A percentile compares a stretch with the other conserved stretches of the same genome.
These are phyloP conservation scores for Saccharomyces uvarum DNA, from an alignment of 1,139 yeast species.

Conservation along the genomic window DNA sequence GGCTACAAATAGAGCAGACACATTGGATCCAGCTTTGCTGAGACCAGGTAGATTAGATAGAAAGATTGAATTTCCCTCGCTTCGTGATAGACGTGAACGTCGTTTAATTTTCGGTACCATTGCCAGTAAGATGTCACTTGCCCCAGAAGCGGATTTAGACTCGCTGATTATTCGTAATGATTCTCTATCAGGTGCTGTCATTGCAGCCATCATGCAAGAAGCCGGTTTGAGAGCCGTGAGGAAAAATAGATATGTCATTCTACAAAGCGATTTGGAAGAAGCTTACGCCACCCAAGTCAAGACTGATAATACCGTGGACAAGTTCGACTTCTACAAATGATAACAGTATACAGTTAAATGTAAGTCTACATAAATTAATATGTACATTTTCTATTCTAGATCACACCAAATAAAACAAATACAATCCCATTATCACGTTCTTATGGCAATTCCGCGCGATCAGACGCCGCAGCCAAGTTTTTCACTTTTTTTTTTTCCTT, in stretches of 20 bases:
- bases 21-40: conserved; percentile 91
- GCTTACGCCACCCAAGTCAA: conserved; percentile 96
- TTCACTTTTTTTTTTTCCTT: not conserved
- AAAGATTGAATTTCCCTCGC: conserved; percentile 92
- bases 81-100: conserved; percentile 95
- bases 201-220: conserved; percentile 99
- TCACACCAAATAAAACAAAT: not conserved
- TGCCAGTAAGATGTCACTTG: conserved; percentile 95
- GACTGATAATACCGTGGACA: conserved; percentile 90
- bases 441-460: not conserved
- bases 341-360: conserved; percentile 2
- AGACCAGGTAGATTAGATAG: conserved; percentile 99
- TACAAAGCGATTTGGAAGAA: conserved; percentile 93
- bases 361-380: not conserved
- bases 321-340: conserved; percentile 92
- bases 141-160: conserved; percentile 96
- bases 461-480: not conserved
- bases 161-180: conserved; percentile 91
- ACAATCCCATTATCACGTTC: not conserved
- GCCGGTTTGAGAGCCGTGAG: conserved; percentile 98
- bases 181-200: conserved; percentile 93
- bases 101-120: conserved; percentile 91
- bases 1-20: conserved; percentile 99
- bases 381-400: not conserved
- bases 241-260: conserved; percentile 91